phyloP scores from a whole-genome alignment of 345 rosid genomes.

The Salix caprea region DNA sequence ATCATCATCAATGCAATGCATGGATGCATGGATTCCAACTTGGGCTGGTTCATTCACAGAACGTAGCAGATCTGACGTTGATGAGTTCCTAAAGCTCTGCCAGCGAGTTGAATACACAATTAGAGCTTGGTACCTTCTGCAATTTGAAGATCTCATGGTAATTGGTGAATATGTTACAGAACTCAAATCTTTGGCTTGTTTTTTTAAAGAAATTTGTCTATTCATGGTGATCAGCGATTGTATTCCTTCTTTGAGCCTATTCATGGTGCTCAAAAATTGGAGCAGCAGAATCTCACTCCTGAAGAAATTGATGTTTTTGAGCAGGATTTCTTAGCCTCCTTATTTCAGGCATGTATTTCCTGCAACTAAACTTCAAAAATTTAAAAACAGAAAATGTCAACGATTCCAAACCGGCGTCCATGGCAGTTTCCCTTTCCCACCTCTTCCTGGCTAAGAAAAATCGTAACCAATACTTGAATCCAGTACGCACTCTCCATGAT shows the following conservation, averaged over 20 bases:
- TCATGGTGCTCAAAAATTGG: conserved; percentile 48
- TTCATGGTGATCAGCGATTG: conserved; percentile 33
- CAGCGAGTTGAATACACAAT: conserved; percentile 57
- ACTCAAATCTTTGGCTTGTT: not conserved
- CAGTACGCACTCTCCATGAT: not conserved
- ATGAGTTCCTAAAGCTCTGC: conserved; percentile 59
- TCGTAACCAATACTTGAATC: not conserved
- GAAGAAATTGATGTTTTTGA: conserved; percentile 51
- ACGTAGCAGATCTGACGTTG: conserved; percentile 34
- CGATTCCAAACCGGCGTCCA: too few relatives aligned
- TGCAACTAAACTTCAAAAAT: too few relatives aligned
- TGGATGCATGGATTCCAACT: not conserved
- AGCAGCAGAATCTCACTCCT: conserved; percentile 47
- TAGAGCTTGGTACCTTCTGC: conserved; percentile 70
- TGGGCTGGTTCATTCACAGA: not conserved
- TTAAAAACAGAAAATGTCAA: not conserved
- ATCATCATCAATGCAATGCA: not conserved
- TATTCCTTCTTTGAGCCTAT: conserved; percentile 70
- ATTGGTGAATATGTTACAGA: too few relatives aligned
- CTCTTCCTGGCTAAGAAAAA: too few relatives aligned
- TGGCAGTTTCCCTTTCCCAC: too few relatives aligned
- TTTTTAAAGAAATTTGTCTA: not conserved
- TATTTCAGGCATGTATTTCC: conserved; percentile 37
- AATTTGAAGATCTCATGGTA: conserved; percentile 73
- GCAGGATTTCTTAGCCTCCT: conserved; percentile 44